Base-by-base conservation (phyloP, 345 rosid genomes). In the Hibiscus mutabilis region DNA sequence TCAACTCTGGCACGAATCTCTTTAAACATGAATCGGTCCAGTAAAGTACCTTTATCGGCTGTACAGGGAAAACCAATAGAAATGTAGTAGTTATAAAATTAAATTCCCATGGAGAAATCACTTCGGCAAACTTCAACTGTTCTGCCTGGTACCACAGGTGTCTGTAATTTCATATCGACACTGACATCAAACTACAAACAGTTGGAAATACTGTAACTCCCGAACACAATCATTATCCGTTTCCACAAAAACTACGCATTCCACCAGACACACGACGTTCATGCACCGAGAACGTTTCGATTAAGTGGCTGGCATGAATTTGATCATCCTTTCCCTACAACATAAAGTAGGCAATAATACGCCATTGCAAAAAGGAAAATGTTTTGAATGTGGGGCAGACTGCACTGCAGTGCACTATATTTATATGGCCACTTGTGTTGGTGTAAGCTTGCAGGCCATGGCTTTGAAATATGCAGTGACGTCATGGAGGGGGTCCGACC, bases 141-240 rank as follows among this genome's bases (percentile, higher is more conserved):
- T 40, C 0, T 42, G 55, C 12, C 53, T 22, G 18, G 24, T 35
- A 35, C 7, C 6, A 18, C 58, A 53, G 8, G 47, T 46, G 37
- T 25, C 57, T 66, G 57, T 49, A 52, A 47, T 18, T 66, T 47
- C 58, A 46, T 56, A 47, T 47, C 7, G 69, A 64, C 69, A 65
- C 24, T 25, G 70, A 66, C 70, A 25, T 47, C 70, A 65, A 13
- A 40, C 12, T 40, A 40, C 12, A 40, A 40, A 40, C 44, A 8
- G 44, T 40, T 40, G 12, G 11, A 40, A 40, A 35, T 1, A 35
- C 40, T 35, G 40, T 35, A 46, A 46, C 37, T 14, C 56, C 24
- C 37, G 24, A 44, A 46, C 56, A 15, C 70, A 66, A 46, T 66
- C 57, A 66, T 66, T 25, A 16, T 3, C 18, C 35, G 35, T 5